These are phyloP conservation scores for Fraxinus platypoda DNA, from an alignment of 305 asterid species.

Conservation along the genomic window DNA sequence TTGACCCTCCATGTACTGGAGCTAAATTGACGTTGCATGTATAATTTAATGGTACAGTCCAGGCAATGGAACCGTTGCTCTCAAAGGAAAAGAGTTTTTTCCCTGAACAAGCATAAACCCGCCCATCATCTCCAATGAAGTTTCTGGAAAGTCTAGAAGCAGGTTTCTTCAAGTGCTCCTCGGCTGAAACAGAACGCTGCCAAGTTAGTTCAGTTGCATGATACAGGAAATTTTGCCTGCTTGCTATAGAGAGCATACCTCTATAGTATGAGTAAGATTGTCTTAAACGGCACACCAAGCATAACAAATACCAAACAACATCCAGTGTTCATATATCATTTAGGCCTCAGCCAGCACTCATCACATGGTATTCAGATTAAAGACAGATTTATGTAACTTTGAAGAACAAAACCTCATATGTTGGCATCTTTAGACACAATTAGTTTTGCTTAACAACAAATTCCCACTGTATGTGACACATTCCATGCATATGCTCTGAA, in stretches of 20 bases:
- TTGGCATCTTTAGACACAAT: not conserved
- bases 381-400: not conserved
- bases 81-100: conserved; percentile 61
- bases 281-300: not conserved
- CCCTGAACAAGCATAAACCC: conserved; percentile 63
- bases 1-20: conserved; percentile 75
- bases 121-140: conserved; percentile 71
- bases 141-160: conserved; percentile 46
- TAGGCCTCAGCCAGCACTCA: not conserved
- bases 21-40: conserved; percentile 55
- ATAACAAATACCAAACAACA: not conserved
- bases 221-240: not conserved
- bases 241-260: not conserved
- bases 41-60: conserved; percentile 58
- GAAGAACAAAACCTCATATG: not conserved
- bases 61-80: conserved; percentile 70
- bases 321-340: not conserved
- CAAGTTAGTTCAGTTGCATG: not conserved
- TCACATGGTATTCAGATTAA: not conserved
- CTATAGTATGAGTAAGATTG: not conserved
- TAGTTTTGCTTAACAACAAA: not conserved
- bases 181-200: conserved; percentile 29
- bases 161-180: conserved; percentile 34
- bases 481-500: not conserved
- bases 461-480: not conserved